These are phyloP conservation scores for Tylopilus intermedius DNA, from an alignment of 768 basidiomycete genomes.

Conservation along the genomic window DNA sequence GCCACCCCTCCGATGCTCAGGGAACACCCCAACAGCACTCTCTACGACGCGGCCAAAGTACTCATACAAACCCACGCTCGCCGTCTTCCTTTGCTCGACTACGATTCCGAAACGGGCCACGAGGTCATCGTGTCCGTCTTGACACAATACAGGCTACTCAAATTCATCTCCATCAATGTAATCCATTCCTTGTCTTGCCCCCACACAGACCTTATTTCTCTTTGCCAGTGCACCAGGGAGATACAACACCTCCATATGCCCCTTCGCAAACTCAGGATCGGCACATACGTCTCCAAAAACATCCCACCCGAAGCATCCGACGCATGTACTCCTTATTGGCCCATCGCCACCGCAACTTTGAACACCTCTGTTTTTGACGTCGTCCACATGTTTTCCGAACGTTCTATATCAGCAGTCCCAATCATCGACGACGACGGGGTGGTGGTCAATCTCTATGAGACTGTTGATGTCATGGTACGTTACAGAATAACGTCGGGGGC, in stretches of 20 bases:
- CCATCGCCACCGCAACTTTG: slow-evolving; percentile 87
- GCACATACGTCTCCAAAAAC: slow-evolving; percentile 76
- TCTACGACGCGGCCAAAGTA: slow-evolving; percentile 85
- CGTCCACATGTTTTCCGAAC: slow-evolving; percentile 96
- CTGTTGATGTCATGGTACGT: slow-evolving; percentile 92
- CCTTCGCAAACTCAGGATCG: slow-evolving; percentile 84
- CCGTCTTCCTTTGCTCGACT: slow-evolving; percentile 88
- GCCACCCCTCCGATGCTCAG: slow-evolving; percentile 85
- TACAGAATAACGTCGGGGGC: background rate
- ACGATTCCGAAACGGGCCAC: slow-evolving; percentile 88
- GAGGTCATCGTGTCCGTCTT: slow-evolving; percentile 94
- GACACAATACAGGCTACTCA: slow-evolving; percentile 96
- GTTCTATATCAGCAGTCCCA: slow-evolving; percentile 93
- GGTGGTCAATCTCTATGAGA: slow-evolving; percentile 95
- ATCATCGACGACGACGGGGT: slow-evolving; percentile 90
- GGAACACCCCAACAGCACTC: slow-evolving; percentile 81
- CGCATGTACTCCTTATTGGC: slow-evolving; percentile 72
- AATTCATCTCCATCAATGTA: slow-evolving; percentile 97
- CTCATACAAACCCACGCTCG: slow-evolving; percentile 95
- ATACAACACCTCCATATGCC: slow-evolving; percentile 75
- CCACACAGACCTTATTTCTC: slow-evolving; percentile 9
- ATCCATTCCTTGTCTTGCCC: slow-evolving; percentile 20
- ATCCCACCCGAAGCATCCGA: slow-evolving; percentile 42
- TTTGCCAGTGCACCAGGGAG: slow-evolving; percentile 73
- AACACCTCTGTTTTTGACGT: slow-evolving; percentile 94